Evolutionary conservation across 805 yeast species (phyloP).

Genomic region (Scheffersomyces ergatensis): DNA sequence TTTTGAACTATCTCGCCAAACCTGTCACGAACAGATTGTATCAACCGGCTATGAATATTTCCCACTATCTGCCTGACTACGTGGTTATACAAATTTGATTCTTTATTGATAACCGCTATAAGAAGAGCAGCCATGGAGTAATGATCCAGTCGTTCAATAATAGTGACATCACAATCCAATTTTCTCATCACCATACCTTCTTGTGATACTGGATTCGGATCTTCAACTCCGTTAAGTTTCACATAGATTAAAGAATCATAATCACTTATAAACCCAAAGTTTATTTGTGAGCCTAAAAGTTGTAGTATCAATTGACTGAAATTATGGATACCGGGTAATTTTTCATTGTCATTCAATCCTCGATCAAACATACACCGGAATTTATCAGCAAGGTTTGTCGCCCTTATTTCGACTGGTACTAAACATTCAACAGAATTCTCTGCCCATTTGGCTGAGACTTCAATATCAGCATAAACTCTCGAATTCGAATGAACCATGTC

Average conservation of each 20-base stretch:
- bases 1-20: too few relatives aligned
- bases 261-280: background rate
- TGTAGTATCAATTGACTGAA: background rate
- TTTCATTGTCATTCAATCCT: background rate
- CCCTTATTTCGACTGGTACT: too few relatives aligned
- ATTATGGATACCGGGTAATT: background rate
- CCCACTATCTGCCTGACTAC: background rate
- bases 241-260: background rate
- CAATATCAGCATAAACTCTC: too few relatives aligned
- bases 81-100: background rate
- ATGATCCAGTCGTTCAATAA: background rate
- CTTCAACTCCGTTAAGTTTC: background rate
- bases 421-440: too few relatives aligned
- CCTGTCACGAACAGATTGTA: too few relatives aligned
- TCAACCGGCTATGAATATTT: background rate
- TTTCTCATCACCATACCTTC: background rate
- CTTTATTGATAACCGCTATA: background rate
- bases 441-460: too few relatives aligned
- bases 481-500: too few relatives aligned
- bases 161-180: background rate
- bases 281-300: background rate
- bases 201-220: background rate
- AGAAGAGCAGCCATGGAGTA: background rate
- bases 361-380: background rate
- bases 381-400: too few relatives aligned